These are phyloP conservation scores for Dactylis glomerata DNA, from an alignment of 176 grass and related monocot species.

Conservation along the genomic window DNA sequence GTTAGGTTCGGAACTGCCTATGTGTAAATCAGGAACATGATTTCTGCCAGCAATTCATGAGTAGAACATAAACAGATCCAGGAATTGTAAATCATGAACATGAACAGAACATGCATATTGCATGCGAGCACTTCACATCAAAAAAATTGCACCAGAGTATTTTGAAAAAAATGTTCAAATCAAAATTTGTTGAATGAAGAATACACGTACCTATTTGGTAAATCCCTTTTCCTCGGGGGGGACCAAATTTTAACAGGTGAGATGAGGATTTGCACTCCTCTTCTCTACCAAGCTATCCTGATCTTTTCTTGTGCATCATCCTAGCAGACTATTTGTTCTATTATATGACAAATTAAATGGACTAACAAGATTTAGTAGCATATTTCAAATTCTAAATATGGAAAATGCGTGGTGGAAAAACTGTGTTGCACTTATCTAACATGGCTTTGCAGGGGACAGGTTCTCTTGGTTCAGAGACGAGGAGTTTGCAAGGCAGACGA, in stretches of 20 bases:
- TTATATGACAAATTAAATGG: background rate
- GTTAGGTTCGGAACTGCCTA: background rate
- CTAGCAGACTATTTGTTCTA: background rate
- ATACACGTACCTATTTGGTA: background rate
- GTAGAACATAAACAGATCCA: background rate
- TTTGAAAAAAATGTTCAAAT: background rate
- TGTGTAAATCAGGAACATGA: background rate
- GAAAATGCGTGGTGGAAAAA: background rate
- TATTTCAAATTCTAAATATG: background rate
- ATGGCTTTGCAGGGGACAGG: slow-evolving; percentile 53
- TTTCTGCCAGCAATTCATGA: background rate
- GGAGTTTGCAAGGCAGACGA: slow-evolving; percentile 67
- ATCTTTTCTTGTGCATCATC: background rate
- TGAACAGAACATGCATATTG: background rate
- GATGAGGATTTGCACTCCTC: background rate
- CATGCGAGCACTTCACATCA: background rate
- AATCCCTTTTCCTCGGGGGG: too few species aligned
- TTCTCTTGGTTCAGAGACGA: slow-evolving; percentile 77
- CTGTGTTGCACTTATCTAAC: background rate
- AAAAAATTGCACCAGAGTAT: background rate
- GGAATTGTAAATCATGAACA: background rate
- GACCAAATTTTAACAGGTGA: background rate
- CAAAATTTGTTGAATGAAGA: background rate
- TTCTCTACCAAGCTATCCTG: background rate
- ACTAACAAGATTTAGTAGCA: background rate